phyloP scores from a whole-genome alignment of 2,329 filamentous ascomycete genomes.

The Colletotrichum plurivorum region DNA sequence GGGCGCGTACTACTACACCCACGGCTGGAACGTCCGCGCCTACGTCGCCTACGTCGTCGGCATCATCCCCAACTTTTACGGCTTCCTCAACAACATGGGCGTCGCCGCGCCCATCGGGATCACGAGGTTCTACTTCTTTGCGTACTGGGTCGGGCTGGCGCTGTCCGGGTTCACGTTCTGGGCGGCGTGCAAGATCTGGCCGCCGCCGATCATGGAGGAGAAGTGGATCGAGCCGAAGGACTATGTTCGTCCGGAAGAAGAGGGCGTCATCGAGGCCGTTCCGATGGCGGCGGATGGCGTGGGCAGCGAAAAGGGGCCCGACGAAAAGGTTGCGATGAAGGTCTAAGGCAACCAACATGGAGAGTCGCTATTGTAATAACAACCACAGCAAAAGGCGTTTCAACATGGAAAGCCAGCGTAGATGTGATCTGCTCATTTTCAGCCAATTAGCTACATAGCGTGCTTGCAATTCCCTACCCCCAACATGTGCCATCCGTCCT shows the following conservation, averaged over 20 bases:
- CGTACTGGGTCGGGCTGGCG: constrained; percentile 67
- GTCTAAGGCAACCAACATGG: background rate
- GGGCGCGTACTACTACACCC: constrained; percentile 32
- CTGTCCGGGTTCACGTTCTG: constrained; percentile 51
- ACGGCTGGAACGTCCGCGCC: constrained; percentile 35
- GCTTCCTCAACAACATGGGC: constrained; percentile 58
- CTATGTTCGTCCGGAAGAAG: constrained; percentile 37
- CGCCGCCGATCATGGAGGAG: constrained; percentile 37
- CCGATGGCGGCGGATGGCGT: background rate
- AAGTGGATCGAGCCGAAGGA: constrained; percentile 42
- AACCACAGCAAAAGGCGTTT: background rate
- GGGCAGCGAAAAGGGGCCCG: constrained; percentile 2
- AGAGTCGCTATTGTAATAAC: background rate
- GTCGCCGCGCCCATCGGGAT: constrained; percentile 51
- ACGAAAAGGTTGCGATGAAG: constrained; percentile 17
- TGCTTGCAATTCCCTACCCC: background rate
- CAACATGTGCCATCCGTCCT: background rate
- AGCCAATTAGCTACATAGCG: too few relatives aligned
- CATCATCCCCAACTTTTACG: constrained; percentile 57
- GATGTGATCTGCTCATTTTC: too few relatives aligned
- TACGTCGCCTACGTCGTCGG: constrained; percentile 48
- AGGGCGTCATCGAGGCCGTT: constrained; percentile 28
- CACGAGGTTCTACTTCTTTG: constrained; percentile 68
- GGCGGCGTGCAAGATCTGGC: constrained; percentile 40
- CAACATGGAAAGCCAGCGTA: too few relatives aligned